phyloP scores from a whole-genome alignment of 163 green algal genomes.

The Coccomyxa subellipsoidea region DNA sequence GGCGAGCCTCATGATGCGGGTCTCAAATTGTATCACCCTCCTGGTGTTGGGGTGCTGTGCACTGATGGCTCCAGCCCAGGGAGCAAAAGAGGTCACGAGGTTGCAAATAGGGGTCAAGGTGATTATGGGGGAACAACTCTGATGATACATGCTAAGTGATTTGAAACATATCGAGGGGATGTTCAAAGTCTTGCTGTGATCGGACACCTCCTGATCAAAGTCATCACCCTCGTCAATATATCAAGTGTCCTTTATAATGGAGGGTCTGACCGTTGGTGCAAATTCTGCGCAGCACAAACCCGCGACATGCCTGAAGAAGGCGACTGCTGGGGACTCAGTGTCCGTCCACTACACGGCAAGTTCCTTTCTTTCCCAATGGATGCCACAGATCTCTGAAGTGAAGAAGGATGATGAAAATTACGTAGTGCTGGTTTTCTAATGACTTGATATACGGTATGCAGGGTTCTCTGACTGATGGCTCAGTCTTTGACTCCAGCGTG shows the following conservation, averaged over 20 bases:
- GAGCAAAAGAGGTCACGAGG: conserved; percentile 34
- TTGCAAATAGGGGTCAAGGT: conserved; percentile 62
- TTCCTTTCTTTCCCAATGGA: no score
- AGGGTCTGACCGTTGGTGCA: background rate
- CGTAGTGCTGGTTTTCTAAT: no score
- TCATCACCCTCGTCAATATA: background rate
- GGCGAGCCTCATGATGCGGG: no score
- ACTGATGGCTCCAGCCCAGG: background rate
- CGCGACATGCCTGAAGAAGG: conserved; percentile 21
- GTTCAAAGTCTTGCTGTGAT: no score
- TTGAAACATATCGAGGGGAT: no score
- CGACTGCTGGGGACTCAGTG: conserved; percentile 41
- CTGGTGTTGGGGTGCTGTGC: background rate
- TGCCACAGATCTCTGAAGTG: no score
- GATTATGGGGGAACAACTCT: no score
- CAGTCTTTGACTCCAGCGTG: conserved; percentile 70
- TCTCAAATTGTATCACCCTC: no score
- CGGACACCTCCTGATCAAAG: background rate
- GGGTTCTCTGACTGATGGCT: conserved; percentile 64
- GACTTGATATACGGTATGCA: background rate
- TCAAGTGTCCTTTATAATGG: background rate
- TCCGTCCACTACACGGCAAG: conserved; percentile 52
- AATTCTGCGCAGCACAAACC: conserved; percentile 25
- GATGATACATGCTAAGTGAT: no score
- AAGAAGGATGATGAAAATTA: no score